phyloP scores from a whole-genome alignment of 257 asterid genomes.

The Fraxinus cuspidata region DNA sequence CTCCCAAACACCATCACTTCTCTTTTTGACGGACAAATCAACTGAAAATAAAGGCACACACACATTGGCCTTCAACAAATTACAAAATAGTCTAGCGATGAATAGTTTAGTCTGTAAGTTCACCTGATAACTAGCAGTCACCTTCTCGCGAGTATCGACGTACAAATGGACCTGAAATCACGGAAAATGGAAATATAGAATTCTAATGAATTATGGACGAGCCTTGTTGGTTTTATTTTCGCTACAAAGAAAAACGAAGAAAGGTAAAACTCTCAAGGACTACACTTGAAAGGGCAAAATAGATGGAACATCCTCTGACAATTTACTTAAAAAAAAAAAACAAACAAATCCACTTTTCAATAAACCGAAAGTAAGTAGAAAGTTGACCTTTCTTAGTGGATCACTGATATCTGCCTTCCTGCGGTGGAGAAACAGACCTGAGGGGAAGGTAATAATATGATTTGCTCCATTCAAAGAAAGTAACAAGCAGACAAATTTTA shows the following conservation, averaged over 20 bases:
- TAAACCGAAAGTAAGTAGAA: slow-evolving; percentile 6
- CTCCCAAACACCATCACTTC: slow-evolving; percentile 98
- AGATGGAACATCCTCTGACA: background rate
- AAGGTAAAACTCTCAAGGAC: background rate
- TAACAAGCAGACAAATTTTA: slow-evolving; percentile 17
- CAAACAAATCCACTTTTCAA: background rate
- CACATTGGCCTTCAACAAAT: background rate
- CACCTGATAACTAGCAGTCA: slow-evolving; percentile 97
- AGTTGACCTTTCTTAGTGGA: slow-evolving; percentile 72
- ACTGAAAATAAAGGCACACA: slow-evolving; percentile 41
- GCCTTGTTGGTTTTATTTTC: background rate
- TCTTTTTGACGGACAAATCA: slow-evolving; percentile 95
- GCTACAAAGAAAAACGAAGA: slow-evolving; percentile 1
- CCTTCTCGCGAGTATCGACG: slow-evolving; percentile 86
- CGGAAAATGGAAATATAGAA: slow-evolving; percentile 22
- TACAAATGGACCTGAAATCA: slow-evolving; percentile 75
- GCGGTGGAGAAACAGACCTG: slow-evolving; percentile 97
- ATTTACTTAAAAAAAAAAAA: background rate
- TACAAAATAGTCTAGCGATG: slow-evolving; percentile 13
- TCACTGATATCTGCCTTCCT: slow-evolving; percentile 88
- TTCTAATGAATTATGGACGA: background rate
- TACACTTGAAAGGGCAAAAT: background rate
- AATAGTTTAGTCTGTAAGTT: slow-evolving; percentile 5
- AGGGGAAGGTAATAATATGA: slow-evolving; percentile 24
- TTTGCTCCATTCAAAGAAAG: slow-evolving; percentile 12